Evolutionary conservation across 768 basidiomycete genomes (phyloP), one percentile per base, ranked within the genome.

Genomic region (Strobilomyces dryophilus): DNA sequence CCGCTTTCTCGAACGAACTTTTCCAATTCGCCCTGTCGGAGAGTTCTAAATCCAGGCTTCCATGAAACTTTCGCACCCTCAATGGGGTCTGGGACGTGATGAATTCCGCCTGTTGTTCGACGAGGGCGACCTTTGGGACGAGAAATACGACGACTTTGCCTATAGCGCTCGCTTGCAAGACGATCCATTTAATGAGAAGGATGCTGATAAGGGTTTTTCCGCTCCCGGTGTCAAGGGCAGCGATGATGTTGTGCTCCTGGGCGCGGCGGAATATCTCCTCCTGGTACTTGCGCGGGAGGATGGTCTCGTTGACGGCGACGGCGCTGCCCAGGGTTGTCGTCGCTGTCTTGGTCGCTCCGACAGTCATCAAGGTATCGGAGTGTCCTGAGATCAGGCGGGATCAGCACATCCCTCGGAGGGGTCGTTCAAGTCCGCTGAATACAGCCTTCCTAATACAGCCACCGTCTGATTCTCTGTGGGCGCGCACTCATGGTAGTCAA

Each of bases 71-170:
- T 27, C 76, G 71, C 20, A 92, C 84, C 36, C 80, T 80, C 40
- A 92, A 65, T 0, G 84, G 75, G 1, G 87, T 86, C 56, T 89
- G 76, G 55, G 78, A 73, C 12, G 75, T 63, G 50, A 92, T 79
- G 58, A 85, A 89, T 21, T 79, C 73, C 20, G 78, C 81, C 64
- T 93, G 90, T 64, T 95, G 93, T 57, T 87, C 81, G 20, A 94
- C 93, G 15, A 95, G 79, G 3, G 89, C 78, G 4, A 92, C 90
- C 59, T 87, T 87, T 0, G 93, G 93, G 3, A 91, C 91, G 32
- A 95, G 77, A 63, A 94, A 94, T 10, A 92, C 77, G 57, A 85
- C 77, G 44, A 80, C 77, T 67, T 88, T 89, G 49, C 76, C 77
- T 39, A 70, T 59, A 2, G 78, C 74, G 15, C 66, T 60, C 18